A percentile compares a stretch with the other conserved stretches of the same genome.
phyloP scores from a whole-genome alignment of 352 stramenopile genomes.

The Phytophthora rubi region DNA sequence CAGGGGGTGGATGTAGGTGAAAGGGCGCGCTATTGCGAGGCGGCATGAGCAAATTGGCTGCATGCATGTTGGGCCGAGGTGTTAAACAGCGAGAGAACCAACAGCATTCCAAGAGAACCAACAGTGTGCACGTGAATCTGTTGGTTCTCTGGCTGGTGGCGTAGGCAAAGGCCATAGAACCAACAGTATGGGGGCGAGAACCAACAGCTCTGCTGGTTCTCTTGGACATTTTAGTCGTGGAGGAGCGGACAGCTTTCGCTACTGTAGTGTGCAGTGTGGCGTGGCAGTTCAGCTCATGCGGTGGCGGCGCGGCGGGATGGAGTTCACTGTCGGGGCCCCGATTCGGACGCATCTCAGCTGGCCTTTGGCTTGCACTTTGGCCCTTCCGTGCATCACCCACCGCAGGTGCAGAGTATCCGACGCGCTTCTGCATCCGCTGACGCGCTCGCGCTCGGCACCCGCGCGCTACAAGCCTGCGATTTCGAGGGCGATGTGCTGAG shows the following conservation, averaged over 20 bases:
- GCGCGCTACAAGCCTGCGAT: too few species aligned
- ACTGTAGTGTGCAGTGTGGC: too few species aligned
- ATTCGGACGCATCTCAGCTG: neutral
- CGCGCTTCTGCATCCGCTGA: conserved; percentile 14
- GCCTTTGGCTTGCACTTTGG: conserved; percentile 11
- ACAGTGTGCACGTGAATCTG: conserved; percentile 17
- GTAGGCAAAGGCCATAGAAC: conserved; percentile 19
- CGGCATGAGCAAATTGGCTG: conserved; percentile 2
- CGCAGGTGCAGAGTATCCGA: neutral
- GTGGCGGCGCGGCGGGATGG: too few species aligned
- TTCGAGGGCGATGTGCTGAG: conserved; percentile 1
- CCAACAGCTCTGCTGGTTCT: conserved; percentile 20
- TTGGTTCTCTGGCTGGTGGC: conserved; percentile 29
- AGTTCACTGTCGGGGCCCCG: too few species aligned
- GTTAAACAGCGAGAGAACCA: conserved; percentile 41
- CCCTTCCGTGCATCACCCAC: conserved; percentile 3
- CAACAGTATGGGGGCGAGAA: conserved; percentile 17
- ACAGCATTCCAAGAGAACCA: conserved; percentile 35
- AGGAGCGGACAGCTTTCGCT: too few species aligned
- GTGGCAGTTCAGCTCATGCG: neutral
- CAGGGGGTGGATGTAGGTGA: too few species aligned
- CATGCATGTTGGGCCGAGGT: conserved; percentile 7
- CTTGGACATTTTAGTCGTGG: conserved; percentile 2
- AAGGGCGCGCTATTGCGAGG: too few species aligned
- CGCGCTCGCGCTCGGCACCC: neutral